phyloP scores from a whole-genome alignment of 495 filamentous ascomycete genomes.

The Oleoguttula mirabilis region DNA sequence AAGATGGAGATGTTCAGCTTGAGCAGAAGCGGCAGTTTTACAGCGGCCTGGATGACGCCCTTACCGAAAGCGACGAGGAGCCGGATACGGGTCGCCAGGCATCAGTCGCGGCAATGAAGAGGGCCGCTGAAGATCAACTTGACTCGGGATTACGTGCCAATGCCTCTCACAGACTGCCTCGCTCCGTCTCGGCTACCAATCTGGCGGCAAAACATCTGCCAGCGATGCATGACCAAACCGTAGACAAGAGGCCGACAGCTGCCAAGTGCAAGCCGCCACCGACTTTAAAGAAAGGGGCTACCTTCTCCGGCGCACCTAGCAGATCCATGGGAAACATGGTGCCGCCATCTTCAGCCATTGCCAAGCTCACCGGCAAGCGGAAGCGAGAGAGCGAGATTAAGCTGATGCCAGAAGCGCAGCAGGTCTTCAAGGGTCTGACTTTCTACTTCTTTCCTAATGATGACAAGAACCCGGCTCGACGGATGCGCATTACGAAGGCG shows the following conservation, averaged over 20 bases:
- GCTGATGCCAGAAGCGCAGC: slow-evolving; percentile 43
- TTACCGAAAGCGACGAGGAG: slow-evolving; percentile 15
- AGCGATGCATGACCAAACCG: too few relatives aligned
- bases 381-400: slow-evolving; percentile 34
- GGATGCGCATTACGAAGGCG: slow-evolving; percentile 59
- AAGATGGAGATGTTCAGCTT: too few relatives aligned
- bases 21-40: slow-evolving; percentile 10
- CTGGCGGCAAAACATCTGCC: too few relatives aligned
- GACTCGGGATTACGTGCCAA: neutral
- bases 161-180: neutral
- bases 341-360: neutral
- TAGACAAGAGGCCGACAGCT: too few relatives aligned
- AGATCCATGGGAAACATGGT: neutral
- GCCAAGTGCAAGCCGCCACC: neutral
- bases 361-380: slow-evolving; percentile 31
- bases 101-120: slow-evolving; percentile 5
- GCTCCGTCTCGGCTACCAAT: slow-evolving; percentile 7
- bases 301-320: neutral
- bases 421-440: slow-evolving; percentile 50
- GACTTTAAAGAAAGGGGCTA: slow-evolving; percentile 2
- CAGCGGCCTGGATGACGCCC: neutral
- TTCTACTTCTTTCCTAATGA: slow-evolving; percentile 66
- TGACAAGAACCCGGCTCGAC: slow-evolving; percentile 52
- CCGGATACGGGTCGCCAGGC: slow-evolving; percentile 11
- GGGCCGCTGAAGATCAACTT: neutral